Conservation (phyloP, 768 basidiomycete species). For the Amanita thiersii region DNA sequence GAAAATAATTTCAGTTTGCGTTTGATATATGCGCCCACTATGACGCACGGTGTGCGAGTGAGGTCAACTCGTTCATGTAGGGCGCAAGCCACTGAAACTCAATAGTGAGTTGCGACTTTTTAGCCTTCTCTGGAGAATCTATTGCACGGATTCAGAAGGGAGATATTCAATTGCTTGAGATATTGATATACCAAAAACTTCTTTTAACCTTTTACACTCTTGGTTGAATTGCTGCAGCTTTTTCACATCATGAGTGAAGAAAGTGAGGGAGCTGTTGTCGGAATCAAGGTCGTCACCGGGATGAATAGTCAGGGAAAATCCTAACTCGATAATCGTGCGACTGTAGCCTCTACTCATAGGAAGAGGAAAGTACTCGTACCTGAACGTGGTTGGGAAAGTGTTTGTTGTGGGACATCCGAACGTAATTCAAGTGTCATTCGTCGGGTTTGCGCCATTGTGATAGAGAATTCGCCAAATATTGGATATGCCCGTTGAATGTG, state of each 20-base stretch:
- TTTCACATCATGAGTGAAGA: slow-evolving; percentile 40
- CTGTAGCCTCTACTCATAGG: slow-evolving; percentile 4
- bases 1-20: slow-evolving; percentile 1
- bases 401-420: slow-evolving; percentile 15
- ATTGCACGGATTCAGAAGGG: not conserved
- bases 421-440: slow-evolving; percentile 28
- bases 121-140: slow-evolving; percentile 2
- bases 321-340: slow-evolving; percentile 28
- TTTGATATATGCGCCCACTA: not conserved
- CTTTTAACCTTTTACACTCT: slow-evolving; percentile 52
- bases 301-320: slow-evolving; percentile 45
- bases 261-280: slow-evolving; percentile 25
- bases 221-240: slow-evolving; percentile 36
- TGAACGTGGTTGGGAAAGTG: slow-evolving; percentile 26
- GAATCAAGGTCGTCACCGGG: slow-evolving; percentile 27
- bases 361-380: slow-evolving; percentile 23
- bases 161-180: not conserved
- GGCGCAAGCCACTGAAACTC: slow-evolving; percentile 6
- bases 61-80: slow-evolving; percentile 5
- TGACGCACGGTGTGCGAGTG: slow-evolving; percentile 6
- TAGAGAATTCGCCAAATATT: slow-evolving; percentile 43
- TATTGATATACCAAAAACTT: slow-evolving; percentile 33
- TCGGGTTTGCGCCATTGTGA: slow-evolving; percentile 49
- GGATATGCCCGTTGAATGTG: slow-evolving; percentile 47
- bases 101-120: slow-evolving; percentile 4